Evolutionary conservation across 148 eudicot species (phyloP).

Genomic region (Rhododendron ovatum): DNA sequence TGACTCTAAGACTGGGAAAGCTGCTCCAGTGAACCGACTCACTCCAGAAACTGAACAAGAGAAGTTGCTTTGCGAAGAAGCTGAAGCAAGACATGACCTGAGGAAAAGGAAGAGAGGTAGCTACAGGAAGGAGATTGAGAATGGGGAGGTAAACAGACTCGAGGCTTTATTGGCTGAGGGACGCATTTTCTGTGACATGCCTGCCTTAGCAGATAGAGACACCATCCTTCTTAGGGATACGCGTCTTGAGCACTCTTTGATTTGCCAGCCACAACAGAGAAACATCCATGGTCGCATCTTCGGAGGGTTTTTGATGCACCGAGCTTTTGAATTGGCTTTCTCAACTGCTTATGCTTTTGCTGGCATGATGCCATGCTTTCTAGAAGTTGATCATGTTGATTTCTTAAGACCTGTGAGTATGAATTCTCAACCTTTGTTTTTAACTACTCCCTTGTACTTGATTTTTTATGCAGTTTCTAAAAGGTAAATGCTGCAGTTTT

Average conservation of each 20-base stretch:
- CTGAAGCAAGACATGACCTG: conserved; percentile 66
- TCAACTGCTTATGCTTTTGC: conserved; percentile 91
- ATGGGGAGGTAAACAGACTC: conserved; percentile 40
- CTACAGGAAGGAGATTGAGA: conserved; percentile 35
- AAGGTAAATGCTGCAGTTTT: background rate
- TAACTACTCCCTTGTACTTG: background rate
- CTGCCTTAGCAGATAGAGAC: conserved; percentile 94
- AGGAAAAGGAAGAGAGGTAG: conserved; percentile 58
- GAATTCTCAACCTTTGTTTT: background rate
- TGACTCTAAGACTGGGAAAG: conserved; percentile 82
- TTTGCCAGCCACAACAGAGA: conserved; percentile 97
- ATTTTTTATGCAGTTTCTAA: background rate
- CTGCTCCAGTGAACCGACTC: conserved; percentile 82
- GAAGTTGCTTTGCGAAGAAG: conserved; percentile 61
- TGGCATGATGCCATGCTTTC: conserved; percentile 76
- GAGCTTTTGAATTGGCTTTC: conserved; percentile 93
- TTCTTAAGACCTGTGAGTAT: conserved; percentile 81
- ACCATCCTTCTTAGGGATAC: conserved; percentile 92
- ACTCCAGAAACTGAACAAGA: conserved; percentile 79
- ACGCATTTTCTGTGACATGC: conserved; percentile 94
- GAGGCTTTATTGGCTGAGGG: conserved; percentile 70
- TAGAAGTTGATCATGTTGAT: conserved; percentile 97
- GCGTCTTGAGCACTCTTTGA: conserved; percentile 77
- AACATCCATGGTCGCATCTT: conserved; percentile 94
- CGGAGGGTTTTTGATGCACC: conserved; percentile 96